Conservation (phyloP, 2,329 filamentous ascomycete species). For the Stagonosporopsis chrysanthemi region DNA sequence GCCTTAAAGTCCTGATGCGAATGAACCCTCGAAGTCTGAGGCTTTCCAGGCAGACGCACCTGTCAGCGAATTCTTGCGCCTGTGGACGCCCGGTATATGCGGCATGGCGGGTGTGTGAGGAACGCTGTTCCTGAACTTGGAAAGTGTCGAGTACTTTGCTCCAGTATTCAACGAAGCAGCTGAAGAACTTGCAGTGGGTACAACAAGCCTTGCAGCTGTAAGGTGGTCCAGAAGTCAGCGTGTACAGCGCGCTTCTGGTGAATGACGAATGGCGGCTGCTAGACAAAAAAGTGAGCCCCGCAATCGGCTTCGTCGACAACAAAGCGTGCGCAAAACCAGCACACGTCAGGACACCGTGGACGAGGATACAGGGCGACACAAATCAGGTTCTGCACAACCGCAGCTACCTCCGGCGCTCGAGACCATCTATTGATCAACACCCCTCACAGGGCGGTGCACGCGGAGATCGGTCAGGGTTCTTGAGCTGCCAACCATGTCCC, state of each 20-base stretch:
- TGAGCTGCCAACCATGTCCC: background rate
- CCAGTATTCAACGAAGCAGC: conserved; percentile 1
- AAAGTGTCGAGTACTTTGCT: background rate
- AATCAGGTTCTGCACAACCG: conserved; percentile 8
- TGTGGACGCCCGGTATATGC: conserved; percentile 35
- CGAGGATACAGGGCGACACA: background rate
- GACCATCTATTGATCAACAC: conserved; percentile 12
- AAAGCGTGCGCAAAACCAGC: background rate
- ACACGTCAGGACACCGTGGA: conserved; percentile 12
- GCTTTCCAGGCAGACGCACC: conserved; percentile 33
- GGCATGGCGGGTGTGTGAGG: conserved; percentile 47
- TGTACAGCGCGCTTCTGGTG: conserved; percentile 33
- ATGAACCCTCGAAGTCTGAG: conserved; percentile 11
- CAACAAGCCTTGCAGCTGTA: conserved; percentile 27
- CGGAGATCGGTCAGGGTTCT: conserved; percentile 4
- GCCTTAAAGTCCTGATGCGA: conserved; percentile 11
- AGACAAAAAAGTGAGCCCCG: conserved; percentile 32
- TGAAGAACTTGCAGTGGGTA: conserved; percentile 18
- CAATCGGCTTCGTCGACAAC: conserved; percentile 11
- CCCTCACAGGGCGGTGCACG: conserved; percentile 10
- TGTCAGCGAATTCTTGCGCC: conserved; percentile 36
- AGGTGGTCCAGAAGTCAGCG: conserved; percentile 21
- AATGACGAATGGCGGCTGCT: conserved; percentile 34
- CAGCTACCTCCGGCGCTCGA: conserved; percentile 4
- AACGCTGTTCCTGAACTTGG: background rate